Conservation (phyloP, 2,329 filamentous ascomycete genomes). For the Phialophora tarda region DNA sequence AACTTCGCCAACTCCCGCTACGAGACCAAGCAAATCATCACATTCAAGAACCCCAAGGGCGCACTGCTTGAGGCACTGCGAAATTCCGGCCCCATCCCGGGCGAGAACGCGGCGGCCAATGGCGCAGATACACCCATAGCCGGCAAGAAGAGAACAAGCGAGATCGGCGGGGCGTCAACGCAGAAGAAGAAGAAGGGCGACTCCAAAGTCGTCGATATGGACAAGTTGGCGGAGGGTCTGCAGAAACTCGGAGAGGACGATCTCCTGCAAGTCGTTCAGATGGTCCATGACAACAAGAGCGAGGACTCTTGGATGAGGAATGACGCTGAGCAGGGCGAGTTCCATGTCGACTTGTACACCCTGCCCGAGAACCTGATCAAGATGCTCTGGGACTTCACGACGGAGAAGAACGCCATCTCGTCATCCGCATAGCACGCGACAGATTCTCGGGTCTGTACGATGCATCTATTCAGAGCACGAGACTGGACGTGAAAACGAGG, state of each 20-base stretch:
- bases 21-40: slow-evolving; percentile 78
- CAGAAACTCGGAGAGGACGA: slow-evolving; percentile 92
- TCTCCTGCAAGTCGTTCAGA: slow-evolving; percentile 89
- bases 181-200: slow-evolving; percentile 72
- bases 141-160: slow-evolving; percentile 61
- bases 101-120: slow-evolving; percentile 62
- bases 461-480: background rate
- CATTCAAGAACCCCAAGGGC: slow-evolving; percentile 78
- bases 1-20: slow-evolving; percentile 86
- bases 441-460: background rate
- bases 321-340: slow-evolving; percentile 95
- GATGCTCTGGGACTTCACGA: slow-evolving; percentile 90
- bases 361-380: slow-evolving; percentile 87
- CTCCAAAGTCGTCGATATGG: slow-evolving; percentile 77
- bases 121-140: slow-evolving; percentile 56
- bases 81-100: slow-evolving; percentile 84
- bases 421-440: slow-evolving; percentile 32
- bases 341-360: slow-evolving; percentile 98
- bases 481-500: background rate
- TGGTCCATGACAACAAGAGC: slow-evolving; percentile 97
- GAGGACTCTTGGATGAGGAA: slow-evolving; percentile 96
- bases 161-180: slow-evolving; percentile 61
- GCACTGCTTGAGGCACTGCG: slow-evolving; percentile 78
- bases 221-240: slow-evolving; percentile 92
- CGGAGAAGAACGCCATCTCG: slow-evolving; percentile 46